These are phyloP conservation scores for Sugiyamaella chiloensis DNA, from an alignment of 805 yeast genomes.

Conservation along the genomic window DNA sequence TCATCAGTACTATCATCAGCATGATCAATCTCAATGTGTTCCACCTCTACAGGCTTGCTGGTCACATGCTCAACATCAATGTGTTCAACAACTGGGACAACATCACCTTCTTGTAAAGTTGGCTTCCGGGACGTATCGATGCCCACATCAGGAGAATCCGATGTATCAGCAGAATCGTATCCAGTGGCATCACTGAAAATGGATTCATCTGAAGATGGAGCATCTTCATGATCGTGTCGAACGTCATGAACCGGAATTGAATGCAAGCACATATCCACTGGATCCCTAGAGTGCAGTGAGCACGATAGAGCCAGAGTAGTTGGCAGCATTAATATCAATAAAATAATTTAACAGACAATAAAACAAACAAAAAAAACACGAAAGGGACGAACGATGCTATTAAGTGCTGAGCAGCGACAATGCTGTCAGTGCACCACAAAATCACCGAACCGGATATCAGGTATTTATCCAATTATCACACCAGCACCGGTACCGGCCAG, in stretches of 20 bases:
- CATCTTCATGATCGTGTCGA: neutral
- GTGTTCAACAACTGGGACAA: neutral
- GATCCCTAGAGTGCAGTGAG: neutral
- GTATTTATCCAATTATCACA: neutral
- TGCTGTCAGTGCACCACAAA: too few relatives aligned
- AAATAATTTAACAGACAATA: neutral
- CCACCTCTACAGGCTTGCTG: too few relatives aligned
- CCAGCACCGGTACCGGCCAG: constrained; percentile 1
- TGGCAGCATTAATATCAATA: constrained; percentile 1
- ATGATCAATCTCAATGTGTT: neutral
- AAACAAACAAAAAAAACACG: neutral
- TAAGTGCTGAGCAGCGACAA: too few relatives aligned
- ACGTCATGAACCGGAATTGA: constrained; percentile 3
- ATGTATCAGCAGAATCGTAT: constrained; percentile 1
- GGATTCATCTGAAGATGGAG: neutral
- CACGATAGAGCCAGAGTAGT: constrained; percentile 1
- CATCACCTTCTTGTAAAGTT: too few relatives aligned
- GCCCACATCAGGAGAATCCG: neutral
- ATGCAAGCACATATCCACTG: neutral
- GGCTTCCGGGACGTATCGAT: too few relatives aligned
- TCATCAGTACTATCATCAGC: neutral
- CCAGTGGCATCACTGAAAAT: neutral
- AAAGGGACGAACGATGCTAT: neutral
- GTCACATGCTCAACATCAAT: too few relatives aligned
- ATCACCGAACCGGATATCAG: too few relatives aligned